Evolutionary conservation across 441 rosid genomes (phyloP).

Genomic region (Hura crepitans): DNA sequence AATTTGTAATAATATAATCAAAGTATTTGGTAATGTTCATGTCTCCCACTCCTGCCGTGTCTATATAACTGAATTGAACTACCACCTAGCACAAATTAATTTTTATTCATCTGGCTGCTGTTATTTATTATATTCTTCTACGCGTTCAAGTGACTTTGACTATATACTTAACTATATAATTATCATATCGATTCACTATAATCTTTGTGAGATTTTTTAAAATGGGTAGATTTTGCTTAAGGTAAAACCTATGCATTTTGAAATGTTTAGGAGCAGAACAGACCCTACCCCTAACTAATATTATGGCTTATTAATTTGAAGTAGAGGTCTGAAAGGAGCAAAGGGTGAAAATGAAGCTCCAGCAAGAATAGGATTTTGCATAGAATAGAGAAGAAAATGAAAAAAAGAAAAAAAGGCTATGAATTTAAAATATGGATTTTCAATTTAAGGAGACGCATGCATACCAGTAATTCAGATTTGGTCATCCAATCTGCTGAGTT

Average conservation of each 20-base stretch:
- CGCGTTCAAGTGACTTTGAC: neutral
- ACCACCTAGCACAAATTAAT: neutral
- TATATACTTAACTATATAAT: too few species aligned
- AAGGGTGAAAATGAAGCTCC: too few species aligned
- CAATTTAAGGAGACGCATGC: neutral
- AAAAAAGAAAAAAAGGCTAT: neutral
- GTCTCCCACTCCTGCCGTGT: slow-evolving; percentile 28
- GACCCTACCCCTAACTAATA: too few species aligned
- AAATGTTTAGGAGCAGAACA: too few species aligned
- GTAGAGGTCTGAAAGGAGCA: too few species aligned
- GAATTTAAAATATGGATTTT: neutral
- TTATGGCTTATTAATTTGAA: too few species aligned
- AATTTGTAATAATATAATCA: neutral
- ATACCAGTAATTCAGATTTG: neutral
- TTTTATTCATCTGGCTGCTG: neutral
- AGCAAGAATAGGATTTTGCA: too few species aligned
- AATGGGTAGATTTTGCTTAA: too few species aligned
- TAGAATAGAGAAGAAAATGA: neutral
- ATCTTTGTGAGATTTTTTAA: too few species aligned
- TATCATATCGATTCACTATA: too few species aligned
- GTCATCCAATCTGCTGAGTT: too few species aligned
- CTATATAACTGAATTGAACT: neutral
- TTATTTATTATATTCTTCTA: neutral
- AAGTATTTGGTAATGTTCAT: slow-evolving; percentile 19
- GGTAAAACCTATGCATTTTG: too few species aligned